phyloP scores from a whole-genome alignment of 352 stramenopile species.

The Saprolegnia diclina region DNA sequence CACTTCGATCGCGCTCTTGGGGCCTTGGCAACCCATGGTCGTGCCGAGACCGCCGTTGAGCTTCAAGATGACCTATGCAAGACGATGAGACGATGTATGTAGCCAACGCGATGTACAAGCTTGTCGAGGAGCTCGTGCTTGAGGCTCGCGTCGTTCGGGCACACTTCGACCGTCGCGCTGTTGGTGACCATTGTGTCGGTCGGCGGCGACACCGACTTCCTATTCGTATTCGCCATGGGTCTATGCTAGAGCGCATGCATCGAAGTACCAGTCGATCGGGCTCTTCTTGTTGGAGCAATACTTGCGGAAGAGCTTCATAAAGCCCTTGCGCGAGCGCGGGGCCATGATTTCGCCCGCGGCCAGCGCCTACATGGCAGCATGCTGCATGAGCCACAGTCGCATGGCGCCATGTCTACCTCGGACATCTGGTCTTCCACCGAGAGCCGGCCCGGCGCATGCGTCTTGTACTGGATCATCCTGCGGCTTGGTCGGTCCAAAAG shows the following conservation, averaged over 20 bases:
- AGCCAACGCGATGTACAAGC: conserved; percentile 52
- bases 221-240: conserved; percentile 27
- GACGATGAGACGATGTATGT: not conserved
- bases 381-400: not conserved
- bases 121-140: conserved; percentile 93
- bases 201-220: conserved; percentile 73
- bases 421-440: conserved; percentile 86
- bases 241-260: not conserved
- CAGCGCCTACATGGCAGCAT: conserved; percentile 40
- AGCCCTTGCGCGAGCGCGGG: conserved; percentile 74
- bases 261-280: conserved; percentile 67
- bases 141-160: conserved; percentile 88
- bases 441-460: conserved; percentile 74
- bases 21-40: conserved; percentile 93
- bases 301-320: conserved; percentile 87
- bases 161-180: conserved; percentile 74
- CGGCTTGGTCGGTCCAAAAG: not conserved
- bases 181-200: conserved; percentile 63
- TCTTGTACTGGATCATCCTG: conserved; percentile 77
- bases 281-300: conserved; percentile 79
- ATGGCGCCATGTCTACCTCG: conserved; percentile 39
- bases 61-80: conserved; percentile 91
- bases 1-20: conserved; percentile 92
- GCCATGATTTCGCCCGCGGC: conserved; percentile 76
- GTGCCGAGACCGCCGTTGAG: conserved; percentile 99